A percentile compares a stretch with the other conserved stretches of the same genome.
phyloP scores from a whole-genome alignment of 371 early-diverging fungal genomes.

The Dinochytrium kinnereticum region DNA sequence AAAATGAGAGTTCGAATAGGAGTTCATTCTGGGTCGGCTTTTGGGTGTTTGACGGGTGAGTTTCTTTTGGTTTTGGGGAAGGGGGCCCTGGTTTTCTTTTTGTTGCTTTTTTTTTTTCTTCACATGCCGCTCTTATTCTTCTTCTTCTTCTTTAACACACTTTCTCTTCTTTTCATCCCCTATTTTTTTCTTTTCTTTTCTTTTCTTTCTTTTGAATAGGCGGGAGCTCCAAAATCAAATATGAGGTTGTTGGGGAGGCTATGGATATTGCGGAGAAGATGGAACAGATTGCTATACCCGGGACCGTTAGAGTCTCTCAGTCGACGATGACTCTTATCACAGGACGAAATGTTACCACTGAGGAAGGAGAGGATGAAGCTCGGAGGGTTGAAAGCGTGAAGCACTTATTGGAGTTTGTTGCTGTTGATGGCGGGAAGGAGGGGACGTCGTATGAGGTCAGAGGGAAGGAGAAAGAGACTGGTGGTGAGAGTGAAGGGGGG shows the following conservation, averaged over 20 bases:
- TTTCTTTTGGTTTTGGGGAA: too few species aligned
- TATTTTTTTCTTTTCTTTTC: neutral
- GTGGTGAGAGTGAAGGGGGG: too few species aligned
- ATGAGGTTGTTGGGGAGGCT: slow-evolving; percentile 9
- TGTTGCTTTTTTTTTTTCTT: too few species aligned
- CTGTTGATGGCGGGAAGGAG: too few species aligned
- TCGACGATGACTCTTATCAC: neutral
- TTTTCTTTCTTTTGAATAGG: neutral
- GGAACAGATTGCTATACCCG: neutral
- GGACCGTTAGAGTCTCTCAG: neutral
- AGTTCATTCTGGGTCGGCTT: neutral
- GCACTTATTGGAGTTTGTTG: too few species aligned
- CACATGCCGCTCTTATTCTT: too few species aligned
- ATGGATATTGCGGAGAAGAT: neutral
- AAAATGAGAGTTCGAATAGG: slow-evolving; percentile 8
- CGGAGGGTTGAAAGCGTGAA: too few species aligned
- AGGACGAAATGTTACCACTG: too few species aligned
- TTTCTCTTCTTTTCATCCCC: neutral
- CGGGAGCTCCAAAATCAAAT: slow-evolving; percentile 11
- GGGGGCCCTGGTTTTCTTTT: too few species aligned
- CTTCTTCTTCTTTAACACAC: neutral
- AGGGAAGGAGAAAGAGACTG: too few species aligned
- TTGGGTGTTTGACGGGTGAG: slow-evolving; percentile 16
- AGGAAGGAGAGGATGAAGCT: too few species aligned
- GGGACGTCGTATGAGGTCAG: too few species aligned